Base-by-base conservation (phyloP, 2,329 filamentous ascomycete genomes). In the Plenodomus lindquistii region DNA sequence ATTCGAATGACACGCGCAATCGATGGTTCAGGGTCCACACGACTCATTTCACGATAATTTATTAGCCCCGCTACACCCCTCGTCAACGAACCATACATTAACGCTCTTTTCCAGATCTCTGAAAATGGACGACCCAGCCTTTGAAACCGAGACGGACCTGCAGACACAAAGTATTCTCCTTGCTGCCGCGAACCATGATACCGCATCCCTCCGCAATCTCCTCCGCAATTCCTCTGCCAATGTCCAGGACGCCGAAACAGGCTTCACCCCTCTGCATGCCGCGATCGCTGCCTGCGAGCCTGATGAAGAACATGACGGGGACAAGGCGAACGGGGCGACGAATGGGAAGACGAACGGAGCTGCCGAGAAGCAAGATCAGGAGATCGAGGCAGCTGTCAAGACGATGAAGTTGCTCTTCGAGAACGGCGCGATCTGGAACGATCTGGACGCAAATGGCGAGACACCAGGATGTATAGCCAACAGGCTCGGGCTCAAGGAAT, bases 361-460 rank as follows among this genome's bases (percentile, higher is more conserved):
- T 1, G 60, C 67, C 24, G 66, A 66, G 16, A 67, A 71, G 22
- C 63, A 62, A 21, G 61, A 73, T 11, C 59, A 72, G 43, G 67
- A 69, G 17, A 46, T 68, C n/a, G 66, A 88, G 24, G 81, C 85
- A 39, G 81, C 82, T 2, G 80, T 81, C 46, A 83, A 85, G 43
- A 86, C 87, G 0, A 77, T 97, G 4, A 82, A 83, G 59, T 83
- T 94, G 65, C 80, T 97, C 7, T 85, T 97, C 51, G 82, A 92
- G 65, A 87, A 88, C 60, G 94, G 94, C 24, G 94, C 91, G 10
- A 97, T 97, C 60, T 99, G 94, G 94, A 99, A 99, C 75, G 92
- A 97, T 70, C 78, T 97, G 46, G 91, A 97, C 71, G 75, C 79
- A 58, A 87, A 89, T 60, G 83, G 91, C 62, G 93, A 97, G 78